A percentile compares a stretch with the other conserved stretches of the same genome.
Evolutionary conservation across 257 asterid species (phyloP).

Genomic region (Przewalskia tangutica): DNA sequence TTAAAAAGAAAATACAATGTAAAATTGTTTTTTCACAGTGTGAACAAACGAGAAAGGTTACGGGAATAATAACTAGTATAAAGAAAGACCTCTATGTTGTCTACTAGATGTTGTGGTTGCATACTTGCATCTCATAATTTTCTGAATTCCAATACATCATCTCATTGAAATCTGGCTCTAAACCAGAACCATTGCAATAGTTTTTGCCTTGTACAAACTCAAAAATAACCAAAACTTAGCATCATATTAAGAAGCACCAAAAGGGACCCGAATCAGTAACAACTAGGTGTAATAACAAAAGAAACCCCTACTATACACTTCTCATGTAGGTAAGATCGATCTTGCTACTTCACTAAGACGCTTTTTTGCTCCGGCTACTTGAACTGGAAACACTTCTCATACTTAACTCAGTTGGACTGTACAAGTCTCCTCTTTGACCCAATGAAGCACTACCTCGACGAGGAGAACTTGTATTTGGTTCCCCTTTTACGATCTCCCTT

Average conservation of each 20-base stretch:
- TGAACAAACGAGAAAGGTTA: neutral
- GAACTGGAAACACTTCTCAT: slow-evolving; percentile 23
- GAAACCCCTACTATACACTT: neutral
- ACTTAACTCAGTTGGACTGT: slow-evolving; percentile 30
- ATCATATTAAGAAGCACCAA: slow-evolving; percentile 3
- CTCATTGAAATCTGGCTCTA: neutral
- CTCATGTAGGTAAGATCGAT: neutral
- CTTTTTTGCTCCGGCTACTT: slow-evolving; percentile 44
- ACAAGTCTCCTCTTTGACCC: slow-evolving; percentile 61
- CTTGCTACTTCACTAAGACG: slow-evolving; percentile 16
- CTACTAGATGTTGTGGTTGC: neutral
- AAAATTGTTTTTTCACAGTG: neutral
- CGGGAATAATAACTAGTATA: no score
- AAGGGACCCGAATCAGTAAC: neutral
- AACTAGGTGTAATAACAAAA: neutral
- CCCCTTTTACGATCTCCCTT: slow-evolving; percentile 33
- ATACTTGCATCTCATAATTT: neutral
- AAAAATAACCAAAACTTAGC: slow-evolving; percentile 4
- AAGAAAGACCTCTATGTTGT: neutral
- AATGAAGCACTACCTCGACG: slow-evolving; percentile 41
- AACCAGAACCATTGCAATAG: neutral
- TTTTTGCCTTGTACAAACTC: neutral
- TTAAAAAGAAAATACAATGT: neutral
- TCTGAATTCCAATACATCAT: slow-evolving; percentile 8
- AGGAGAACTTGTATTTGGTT: slow-evolving; percentile 38